A percentile compares a stretch with the other conserved stretches of the same genome.
Conservation (phyloP, 1,284 basidiomycete genomes). For the Albatrellus sp. region DNA sequence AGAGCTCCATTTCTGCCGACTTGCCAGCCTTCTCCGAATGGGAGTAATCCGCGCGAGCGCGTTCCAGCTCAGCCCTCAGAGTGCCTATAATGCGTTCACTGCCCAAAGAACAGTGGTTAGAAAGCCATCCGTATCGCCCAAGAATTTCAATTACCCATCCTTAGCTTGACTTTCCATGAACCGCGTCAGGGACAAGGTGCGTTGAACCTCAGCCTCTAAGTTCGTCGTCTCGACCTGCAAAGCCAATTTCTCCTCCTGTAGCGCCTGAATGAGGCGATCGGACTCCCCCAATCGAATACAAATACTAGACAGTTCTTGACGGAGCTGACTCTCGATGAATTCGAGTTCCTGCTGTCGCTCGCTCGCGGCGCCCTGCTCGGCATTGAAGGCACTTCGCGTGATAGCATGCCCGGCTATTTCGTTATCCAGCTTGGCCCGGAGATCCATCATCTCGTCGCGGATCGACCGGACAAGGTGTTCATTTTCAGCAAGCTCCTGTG, state of each 20-base stretch:
- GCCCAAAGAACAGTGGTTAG: constrained; percentile 4
- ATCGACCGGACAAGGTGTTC: constrained; percentile 14
- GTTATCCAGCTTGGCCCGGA: constrained; percentile 21
- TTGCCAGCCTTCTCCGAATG: constrained; percentile 45
- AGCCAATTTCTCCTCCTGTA: constrained; percentile 34
- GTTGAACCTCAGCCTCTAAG: constrained; percentile 53
- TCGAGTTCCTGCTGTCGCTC: constrained; percentile 18
- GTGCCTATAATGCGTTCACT: constrained; percentile 35
- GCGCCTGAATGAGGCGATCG: constrained; percentile 12
- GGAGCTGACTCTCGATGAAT: constrained; percentile 14
- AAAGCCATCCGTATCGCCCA: constrained; percentile 1
- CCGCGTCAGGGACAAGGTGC: constrained; percentile 41
- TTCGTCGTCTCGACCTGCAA: constrained; percentile 43
- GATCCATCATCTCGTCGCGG: constrained; percentile 8
- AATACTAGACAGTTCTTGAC: constrained; percentile 17
- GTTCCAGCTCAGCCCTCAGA: constrained; percentile 36
- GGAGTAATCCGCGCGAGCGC: constrained; percentile 28
- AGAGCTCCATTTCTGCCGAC: constrained; percentile 49
- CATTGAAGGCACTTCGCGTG: constrained; percentile 8
- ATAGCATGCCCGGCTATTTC: constrained; percentile 17
- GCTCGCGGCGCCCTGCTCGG: constrained; percentile 13
- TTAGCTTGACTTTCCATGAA: constrained; percentile 49
- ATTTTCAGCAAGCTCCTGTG: constrained; percentile 15
- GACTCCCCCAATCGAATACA: constrained; percentile 18
- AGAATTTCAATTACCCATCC: constrained; percentile 31